phyloP scores from a whole-genome alignment of 2,329 filamentous ascomycete species.

The Nigrospora oryzae region DNA sequence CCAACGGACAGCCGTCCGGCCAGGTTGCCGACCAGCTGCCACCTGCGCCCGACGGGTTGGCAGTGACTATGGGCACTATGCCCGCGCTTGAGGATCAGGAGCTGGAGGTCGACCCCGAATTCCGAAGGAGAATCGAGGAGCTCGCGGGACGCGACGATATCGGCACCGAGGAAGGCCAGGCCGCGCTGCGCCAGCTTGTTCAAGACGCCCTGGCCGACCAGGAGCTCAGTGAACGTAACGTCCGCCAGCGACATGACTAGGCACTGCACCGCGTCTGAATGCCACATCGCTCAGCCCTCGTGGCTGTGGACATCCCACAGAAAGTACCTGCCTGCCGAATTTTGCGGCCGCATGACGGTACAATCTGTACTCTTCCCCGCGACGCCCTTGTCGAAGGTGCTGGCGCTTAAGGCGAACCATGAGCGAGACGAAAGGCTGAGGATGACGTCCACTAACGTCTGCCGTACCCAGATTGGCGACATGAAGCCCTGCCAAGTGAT shows the following conservation, averaged over 20 bases:
- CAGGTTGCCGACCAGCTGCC: constrained; percentile 32
- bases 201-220: constrained; percentile 69
- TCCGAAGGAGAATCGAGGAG: constrained; percentile 81
- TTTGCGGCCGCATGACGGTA: constrained; percentile 43
- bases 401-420: constrained; percentile 49
- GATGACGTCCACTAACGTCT: constrained; percentile 37
- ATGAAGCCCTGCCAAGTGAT: constrained; percentile 54
- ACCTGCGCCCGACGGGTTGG: constrained; percentile 65
- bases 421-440: constrained; percentile 29
- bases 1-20: constrained; percentile 13
- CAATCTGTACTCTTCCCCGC: constrained; percentile 38
- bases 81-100: constrained; percentile 50
- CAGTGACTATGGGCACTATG: constrained; percentile 71
- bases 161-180: constrained; percentile 70
- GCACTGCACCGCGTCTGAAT: not conserved
- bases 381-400: constrained; percentile 38
- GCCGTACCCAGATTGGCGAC: constrained; percentile 41
- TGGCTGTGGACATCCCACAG: constrained; percentile 49
- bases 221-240: constrained; percentile 53
- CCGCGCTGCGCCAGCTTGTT: constrained; percentile 68
- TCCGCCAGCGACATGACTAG: constrained; percentile 54
- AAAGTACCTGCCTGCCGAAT: constrained; percentile 42
- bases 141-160: constrained; percentile 79
- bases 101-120: constrained; percentile 68
- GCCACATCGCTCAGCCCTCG: constrained; percentile 21